phyloP scores from a whole-genome alignment of 2,329 filamentous ascomycete genomes.

The Trichoderma endophyticum region DNA sequence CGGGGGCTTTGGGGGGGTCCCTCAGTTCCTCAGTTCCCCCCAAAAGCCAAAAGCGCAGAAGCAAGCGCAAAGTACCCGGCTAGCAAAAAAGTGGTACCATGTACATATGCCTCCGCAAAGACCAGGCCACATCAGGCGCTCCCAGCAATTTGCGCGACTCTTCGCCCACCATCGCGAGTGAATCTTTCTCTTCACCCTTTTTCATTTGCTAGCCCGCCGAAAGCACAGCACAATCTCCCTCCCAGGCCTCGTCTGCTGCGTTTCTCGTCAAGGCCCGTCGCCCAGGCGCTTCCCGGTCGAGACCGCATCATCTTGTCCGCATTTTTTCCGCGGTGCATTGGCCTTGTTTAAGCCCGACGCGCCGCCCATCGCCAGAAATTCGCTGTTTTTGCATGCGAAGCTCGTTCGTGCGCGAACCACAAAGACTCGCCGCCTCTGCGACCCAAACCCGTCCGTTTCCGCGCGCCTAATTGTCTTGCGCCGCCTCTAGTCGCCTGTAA shows the following conservation, averaged over 20 bases:
- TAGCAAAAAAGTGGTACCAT: conserved; percentile 1
- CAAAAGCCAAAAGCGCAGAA: neutral
- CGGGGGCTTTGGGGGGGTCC: too few relatives aligned
- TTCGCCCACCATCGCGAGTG: conserved; percentile 17
- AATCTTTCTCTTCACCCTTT: conserved; percentile 18
- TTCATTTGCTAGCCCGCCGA: neutral
- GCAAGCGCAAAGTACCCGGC: neutral
- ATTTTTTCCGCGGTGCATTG: conserved; percentile 6
- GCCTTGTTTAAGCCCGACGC: conserved; percentile 11
- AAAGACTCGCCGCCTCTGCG: neutral
- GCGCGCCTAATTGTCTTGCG: conserved; percentile 21
- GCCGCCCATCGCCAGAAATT: conserved; percentile 10
- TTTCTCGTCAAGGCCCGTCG: neutral
- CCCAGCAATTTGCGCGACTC: conserved; percentile 17
- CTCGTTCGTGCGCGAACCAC: conserved; percentile 8
- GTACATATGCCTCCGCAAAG: conserved; percentile 1
- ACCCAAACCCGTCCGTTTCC: conserved; percentile 17
- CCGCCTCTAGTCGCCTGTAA: conserved; percentile 16
- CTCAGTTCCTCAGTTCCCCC: neutral
- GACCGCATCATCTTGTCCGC: neutral
- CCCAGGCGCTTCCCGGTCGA: neutral
- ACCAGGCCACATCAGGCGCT: conserved; percentile 10
- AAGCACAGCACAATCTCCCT: neutral
- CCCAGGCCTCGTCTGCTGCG: neutral
- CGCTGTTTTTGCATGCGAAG: conserved; percentile 12